A percentile compares a stretch with the other conserved stretches of the same genome.
phyloP scores from a whole-genome alignment of 345 rosid species.

The Mercurialis annua region DNA sequence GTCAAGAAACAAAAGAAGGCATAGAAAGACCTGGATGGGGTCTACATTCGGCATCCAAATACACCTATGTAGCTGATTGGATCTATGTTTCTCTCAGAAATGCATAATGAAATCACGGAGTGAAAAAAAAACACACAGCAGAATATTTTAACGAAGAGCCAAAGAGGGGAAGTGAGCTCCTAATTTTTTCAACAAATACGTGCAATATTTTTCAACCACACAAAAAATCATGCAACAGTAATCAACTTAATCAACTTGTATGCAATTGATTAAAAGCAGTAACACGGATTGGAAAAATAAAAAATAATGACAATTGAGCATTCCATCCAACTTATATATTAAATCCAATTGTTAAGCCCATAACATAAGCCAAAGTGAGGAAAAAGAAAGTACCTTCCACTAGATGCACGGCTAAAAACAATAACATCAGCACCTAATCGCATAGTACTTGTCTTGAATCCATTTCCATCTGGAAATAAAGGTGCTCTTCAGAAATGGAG shows the following conservation, averaged over 20 bases:
- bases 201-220: background rate
- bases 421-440: constrained; percentile 91
- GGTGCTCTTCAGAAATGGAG: constrained; percentile 4
- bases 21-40: background rate
- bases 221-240: background rate
- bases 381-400: constrained; percentile 43
- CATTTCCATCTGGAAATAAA: constrained; percentile 83
- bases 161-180: background rate
- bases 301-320: background rate
- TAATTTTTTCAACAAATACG: background rate
- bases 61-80: too few relatives aligned
- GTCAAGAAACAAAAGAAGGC: constrained; percentile 1
- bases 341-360: background rate
- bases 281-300: background rate
- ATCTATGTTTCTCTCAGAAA: background rate
- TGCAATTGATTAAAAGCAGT: background rate
- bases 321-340: constrained; percentile 1
- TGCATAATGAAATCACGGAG: background rate
- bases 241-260: background rate
- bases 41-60: background rate
- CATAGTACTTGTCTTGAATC: constrained; percentile 98
- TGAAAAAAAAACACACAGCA: background rate
- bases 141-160: background rate
- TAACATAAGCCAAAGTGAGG: constrained; percentile 6
- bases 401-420: constrained; percentile 65